Evolutionary conservation across 139 green algal genomes (phyloP), one percentile per base, ranked within the genome.

Genomic region (Chloropicon primus): DNA sequence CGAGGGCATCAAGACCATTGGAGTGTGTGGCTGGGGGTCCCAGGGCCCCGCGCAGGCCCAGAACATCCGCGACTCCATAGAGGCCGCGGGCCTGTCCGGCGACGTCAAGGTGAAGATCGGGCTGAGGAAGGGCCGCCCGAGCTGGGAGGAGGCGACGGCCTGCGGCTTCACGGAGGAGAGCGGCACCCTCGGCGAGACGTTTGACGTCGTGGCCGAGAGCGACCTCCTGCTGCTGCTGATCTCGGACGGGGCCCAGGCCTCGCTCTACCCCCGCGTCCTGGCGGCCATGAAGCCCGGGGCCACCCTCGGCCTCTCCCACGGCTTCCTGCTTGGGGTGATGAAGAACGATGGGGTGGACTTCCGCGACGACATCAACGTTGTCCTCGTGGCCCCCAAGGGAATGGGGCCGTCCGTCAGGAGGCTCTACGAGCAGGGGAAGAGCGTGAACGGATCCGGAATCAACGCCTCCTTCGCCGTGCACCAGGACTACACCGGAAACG

Each of bases 391-490:
- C n/a, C 96, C 96, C 81, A 99, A 99, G 91, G 95, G 95, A 76
- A 99, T 99, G 96, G 96, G 96, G 75, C 95, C 95, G 28, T 98
- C 92, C 71, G 96, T 99, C 78, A 88, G 96, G 73, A 85, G 91
- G 41, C 84, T 99, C 53, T 99, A 99, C 82, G 93, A 97, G 86
- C 95, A 98, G 89, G 96, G 96, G 86, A 98, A 98, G 91, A 83
- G 82, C 2, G 91, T 98, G 28, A 98, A 98, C 85, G 96, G 96
- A 73, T 91, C 96, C 22, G 96, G 96, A 84, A 99, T 99, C 89
- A 99, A 99, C 86, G 94, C 89, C 84, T 98, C 94, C 25, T 98
- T 98, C 81, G 96, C 94, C 41, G 87, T 99, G n/a, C 94, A 99
- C 83, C 95, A 99, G 93, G 95, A 99, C 83, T 92, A 91, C 76